Evolutionary conservation across 75 land plant genomes (phyloP).

Genomic region (Azolla pinnata): DNA sequence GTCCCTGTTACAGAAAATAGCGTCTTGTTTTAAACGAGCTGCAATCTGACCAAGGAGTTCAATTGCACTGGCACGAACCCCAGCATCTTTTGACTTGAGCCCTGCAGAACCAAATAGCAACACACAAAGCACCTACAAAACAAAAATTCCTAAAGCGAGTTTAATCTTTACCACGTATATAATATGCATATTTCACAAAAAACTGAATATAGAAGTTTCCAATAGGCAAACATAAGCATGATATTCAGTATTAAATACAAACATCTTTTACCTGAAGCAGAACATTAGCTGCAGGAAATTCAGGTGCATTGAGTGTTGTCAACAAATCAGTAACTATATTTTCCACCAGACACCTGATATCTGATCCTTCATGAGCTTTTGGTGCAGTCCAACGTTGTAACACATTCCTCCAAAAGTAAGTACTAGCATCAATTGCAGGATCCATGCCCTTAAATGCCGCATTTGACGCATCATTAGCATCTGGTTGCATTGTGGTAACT

Average conservation of each 20-base stretch:
- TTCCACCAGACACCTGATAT: slow-evolving; percentile 66
- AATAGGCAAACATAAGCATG: too few species aligned
- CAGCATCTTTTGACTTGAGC: slow-evolving; percentile 73
- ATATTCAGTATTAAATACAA: too few species aligned
- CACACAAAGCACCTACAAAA: slow-evolving; percentile 86
- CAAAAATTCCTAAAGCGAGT: neutral
- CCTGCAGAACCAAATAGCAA: slow-evolving; percentile 83
- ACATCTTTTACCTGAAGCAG: slow-evolving; percentile 56
- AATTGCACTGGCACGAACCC: slow-evolving; percentile 70
- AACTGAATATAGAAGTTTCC: neutral
- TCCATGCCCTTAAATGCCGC: slow-evolving; percentile 47
- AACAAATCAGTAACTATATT: slow-evolving; percentile 77
- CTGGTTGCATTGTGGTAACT: slow-evolving; percentile 7
- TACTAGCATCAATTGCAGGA: slow-evolving; percentile 57
- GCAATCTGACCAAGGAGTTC: slow-evolving; percentile 94
- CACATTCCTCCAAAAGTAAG: slow-evolving; percentile 79
- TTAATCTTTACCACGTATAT: neutral
- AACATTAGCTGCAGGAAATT: slow-evolving; percentile 87
- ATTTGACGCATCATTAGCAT: slow-evolving; percentile 16
- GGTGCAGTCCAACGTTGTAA: slow-evolving; percentile 70
- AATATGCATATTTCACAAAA: neutral
- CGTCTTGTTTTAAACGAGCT: slow-evolving; percentile 83
- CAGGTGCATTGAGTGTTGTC: slow-evolving; percentile 81
- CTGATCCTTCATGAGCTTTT: slow-evolving; percentile 81
- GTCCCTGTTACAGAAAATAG: slow-evolving; percentile 48